Evolutionary conservation across 768 basidiomycete species (phyloP).

Genomic region (Lactarius psammicola): DNA sequence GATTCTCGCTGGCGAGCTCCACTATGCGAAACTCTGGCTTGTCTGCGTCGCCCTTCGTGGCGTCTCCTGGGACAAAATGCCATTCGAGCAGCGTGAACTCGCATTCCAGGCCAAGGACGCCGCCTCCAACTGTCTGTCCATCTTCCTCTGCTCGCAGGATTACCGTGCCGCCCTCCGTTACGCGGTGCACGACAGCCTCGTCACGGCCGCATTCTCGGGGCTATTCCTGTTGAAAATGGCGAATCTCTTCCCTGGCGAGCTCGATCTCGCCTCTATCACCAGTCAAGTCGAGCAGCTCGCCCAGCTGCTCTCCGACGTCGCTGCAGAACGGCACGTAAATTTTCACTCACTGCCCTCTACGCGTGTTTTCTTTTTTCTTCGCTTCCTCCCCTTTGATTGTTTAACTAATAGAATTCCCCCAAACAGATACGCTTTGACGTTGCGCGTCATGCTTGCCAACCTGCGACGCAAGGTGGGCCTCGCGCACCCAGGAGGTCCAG

Average conservation of each 20-base stretch:
- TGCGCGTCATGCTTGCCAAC: slow-evolving; percentile 92
- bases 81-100: slow-evolving; percentile 90
- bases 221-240: slow-evolving; percentile 94
- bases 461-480: slow-evolving; percentile 85
- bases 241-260: slow-evolving; percentile 82
- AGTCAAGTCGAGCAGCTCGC: slow-evolving; percentile 88
- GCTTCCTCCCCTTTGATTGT: not conserved
- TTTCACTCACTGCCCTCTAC: not conserved
- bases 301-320: slow-evolving; percentile 86
- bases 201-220: slow-evolving; percentile 88
- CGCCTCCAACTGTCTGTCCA: slow-evolving; percentile 78
- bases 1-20: slow-evolving; percentile 82
- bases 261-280: slow-evolving; percentile 74
- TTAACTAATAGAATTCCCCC: not conserved
- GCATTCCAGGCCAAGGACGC: slow-evolving; percentile 96
- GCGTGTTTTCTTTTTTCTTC: no score
- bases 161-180: slow-evolving; percentile 88
- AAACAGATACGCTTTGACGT: slow-evolving; percentile 77
- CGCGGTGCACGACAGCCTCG: slow-evolving; percentile 90
- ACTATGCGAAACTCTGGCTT: slow-evolving; percentile 94
- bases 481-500: slow-evolving; percentile 26
- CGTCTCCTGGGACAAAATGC: slow-evolving; percentile 94
- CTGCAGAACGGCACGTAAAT: slow-evolving; percentile 70
- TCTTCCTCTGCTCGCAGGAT: slow-evolving; percentile 77
- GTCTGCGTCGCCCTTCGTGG: slow-evolving; percentile 91